A percentile compares a stretch with the other conserved stretches of the same genome.
phyloP scores from a whole-genome alignment of 805 yeast genomes.

The Middelhovenomyces tepae region DNA sequence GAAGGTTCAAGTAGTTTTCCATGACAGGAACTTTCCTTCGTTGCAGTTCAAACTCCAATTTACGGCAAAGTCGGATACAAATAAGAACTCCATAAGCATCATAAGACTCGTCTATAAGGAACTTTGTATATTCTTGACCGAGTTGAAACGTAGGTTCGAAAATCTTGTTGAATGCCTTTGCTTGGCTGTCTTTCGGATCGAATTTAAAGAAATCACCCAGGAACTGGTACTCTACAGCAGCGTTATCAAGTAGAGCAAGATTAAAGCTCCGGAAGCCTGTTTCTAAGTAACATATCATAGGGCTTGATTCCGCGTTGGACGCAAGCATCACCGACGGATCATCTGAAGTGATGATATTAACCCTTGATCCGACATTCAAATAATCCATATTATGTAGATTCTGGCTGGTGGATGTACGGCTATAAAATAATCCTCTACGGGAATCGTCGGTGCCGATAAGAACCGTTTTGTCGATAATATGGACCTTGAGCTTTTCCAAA shows the following conservation, averaged over 20 bases:
- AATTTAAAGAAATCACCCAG: conserved; percentile 60
- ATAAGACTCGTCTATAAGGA: conserved; percentile 30
- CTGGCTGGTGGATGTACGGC: conserved; percentile 6
- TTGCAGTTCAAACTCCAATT: conserved; percentile 55
- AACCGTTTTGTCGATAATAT: conserved; percentile 45
- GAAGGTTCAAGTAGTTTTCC: conserved; percentile 60
- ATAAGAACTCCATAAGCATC: conserved; percentile 76
- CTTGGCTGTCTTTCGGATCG: conserved; percentile 31
- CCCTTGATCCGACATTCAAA: conserved; percentile 48
- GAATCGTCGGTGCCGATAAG: conserved; percentile 43
- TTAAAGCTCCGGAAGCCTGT: conserved; percentile 64
- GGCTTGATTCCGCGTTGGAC: conserved; percentile 75
- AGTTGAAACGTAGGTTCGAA: conserved; percentile 45
- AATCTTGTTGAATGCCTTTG: conserved; percentile 32
- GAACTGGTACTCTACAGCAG: conserved; percentile 67
- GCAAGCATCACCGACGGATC: conserved; percentile 66
- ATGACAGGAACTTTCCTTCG: conserved; percentile 60
- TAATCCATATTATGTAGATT: conserved; percentile 39
- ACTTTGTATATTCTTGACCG: conserved; percentile 41
- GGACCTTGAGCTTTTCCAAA: conserved; percentile 51
- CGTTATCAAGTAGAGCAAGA: conserved; percentile 66
- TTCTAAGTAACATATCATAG: conserved; percentile 60
- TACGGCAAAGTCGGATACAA: conserved; percentile 62
- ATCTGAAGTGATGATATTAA: conserved; percentile 45
- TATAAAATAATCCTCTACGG: conserved; percentile 16